These are phyloP conservation scores for Phaffomyces antillensis DNA, from an alignment of 805 yeast genomes.

Conservation along the genomic window DNA sequence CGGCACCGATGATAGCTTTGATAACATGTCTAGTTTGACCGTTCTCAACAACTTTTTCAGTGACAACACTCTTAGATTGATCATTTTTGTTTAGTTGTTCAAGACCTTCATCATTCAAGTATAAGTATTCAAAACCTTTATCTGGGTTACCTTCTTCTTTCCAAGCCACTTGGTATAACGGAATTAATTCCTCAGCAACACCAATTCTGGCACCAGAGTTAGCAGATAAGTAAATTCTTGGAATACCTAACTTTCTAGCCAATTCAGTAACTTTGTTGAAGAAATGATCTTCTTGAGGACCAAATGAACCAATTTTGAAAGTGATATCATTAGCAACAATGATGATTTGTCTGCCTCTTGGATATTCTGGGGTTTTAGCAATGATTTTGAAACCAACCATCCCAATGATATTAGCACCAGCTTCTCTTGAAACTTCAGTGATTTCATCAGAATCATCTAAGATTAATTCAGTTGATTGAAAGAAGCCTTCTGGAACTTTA, in stretches of 20 bases:
- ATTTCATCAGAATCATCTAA: conserved; percentile 69
- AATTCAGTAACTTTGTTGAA: conserved; percentile 89
- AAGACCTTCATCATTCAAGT: conserved; percentile 64
- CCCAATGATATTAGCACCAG: conserved; percentile 93
- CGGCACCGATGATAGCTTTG: conserved; percentile 83
- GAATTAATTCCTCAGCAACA: conserved; percentile 91
- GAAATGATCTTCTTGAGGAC: conserved; percentile 91
- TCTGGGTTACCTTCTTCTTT: conserved; percentile 64
- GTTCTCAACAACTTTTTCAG: conserved; percentile 74
- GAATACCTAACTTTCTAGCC: conserved; percentile 87
- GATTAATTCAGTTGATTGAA: conserved; percentile 76
- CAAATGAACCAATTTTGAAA: conserved; percentile 96
- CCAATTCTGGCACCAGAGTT: conserved; percentile 99
- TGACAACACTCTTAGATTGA: conserved; percentile 53
- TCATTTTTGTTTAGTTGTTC: conserved; percentile 50
- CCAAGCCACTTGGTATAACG: conserved; percentile 91
- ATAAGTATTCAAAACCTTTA: conserved; percentile 87
- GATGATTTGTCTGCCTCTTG: conserved; percentile 89
- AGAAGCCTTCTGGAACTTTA: conserved; percentile 69
- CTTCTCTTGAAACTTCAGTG: conserved; percentile 88
- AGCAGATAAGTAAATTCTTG: conserved; percentile 92
- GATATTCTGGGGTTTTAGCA: conserved; percentile 94
- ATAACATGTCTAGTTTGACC: conserved; percentile 82
- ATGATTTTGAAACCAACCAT: conserved; percentile 94
- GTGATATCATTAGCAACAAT: conserved; percentile 97